Conservation (phyloP, 768 basidiomycete species). For the Boletus bicolor region DNA sequence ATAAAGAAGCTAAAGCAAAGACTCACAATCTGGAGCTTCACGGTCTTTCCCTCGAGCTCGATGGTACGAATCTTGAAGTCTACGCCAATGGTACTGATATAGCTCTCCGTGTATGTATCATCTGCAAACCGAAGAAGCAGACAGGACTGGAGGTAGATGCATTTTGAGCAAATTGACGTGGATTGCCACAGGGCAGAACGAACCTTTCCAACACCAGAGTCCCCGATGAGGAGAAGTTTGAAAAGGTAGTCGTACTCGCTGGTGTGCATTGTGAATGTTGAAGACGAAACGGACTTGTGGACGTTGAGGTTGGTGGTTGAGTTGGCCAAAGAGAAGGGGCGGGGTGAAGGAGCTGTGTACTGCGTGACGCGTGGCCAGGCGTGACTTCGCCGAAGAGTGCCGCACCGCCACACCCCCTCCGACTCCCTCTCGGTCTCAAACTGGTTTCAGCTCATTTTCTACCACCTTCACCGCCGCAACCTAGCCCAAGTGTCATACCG, state of each 20-base stretch:
- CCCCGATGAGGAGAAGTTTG: slow-evolving; percentile 92
- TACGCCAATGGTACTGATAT: slow-evolving; percentile 96
- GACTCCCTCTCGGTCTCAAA: slow-evolving; percentile 2
- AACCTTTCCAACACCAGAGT: slow-evolving; percentile 94
- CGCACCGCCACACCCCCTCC: slow-evolving; percentile 26
- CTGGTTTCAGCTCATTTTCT: background rate
- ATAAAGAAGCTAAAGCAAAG: slow-evolving; percentile 6
- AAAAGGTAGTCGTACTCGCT: slow-evolving; percentile 96
- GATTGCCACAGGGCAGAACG: slow-evolving; percentile 22
- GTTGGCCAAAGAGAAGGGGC: slow-evolving; percentile 29
- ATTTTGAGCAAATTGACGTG: slow-evolving; percentile 24
- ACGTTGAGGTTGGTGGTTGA: slow-evolving; percentile 30
- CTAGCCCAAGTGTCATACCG: background rate
- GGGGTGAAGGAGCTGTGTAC: slow-evolving; percentile 33
- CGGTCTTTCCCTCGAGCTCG: slow-evolving; percentile 96
- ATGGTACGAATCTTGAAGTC: slow-evolving; percentile 99
- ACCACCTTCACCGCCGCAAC: background rate
- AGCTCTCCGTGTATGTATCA: slow-evolving; percentile 96
- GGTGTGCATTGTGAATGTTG: slow-evolving; percentile 66
- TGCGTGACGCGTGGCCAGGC: slow-evolving; percentile 34
- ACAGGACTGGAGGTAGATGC: slow-evolving; percentile 66
- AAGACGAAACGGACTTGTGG: slow-evolving; percentile 26
- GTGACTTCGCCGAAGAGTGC: slow-evolving; percentile 25
- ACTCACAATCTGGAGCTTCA: slow-evolving; percentile 97
- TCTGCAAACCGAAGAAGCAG: slow-evolving; percentile 90